Evolutionary conservation across 2,329 filamentous ascomycete genomes (phyloP).

Genomic region (Colletotrichum lentis): DNA sequence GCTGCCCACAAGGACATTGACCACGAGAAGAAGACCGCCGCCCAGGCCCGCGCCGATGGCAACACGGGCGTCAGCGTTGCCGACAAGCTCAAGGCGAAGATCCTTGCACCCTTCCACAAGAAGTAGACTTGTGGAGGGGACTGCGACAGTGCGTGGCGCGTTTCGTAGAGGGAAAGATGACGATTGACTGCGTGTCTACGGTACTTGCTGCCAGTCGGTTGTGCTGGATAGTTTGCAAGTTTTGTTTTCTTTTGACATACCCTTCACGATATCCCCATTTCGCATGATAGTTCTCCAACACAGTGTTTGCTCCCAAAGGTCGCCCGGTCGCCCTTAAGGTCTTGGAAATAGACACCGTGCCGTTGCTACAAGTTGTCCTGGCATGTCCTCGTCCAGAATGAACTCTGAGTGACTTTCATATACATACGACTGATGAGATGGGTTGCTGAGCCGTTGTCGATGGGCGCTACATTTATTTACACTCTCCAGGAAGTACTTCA

Average conservation of each 20-base stretch:
- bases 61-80: conserved; percentile 56
- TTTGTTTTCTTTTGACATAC: conserved; percentile 20
- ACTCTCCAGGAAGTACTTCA: no score
- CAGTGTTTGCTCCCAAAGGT: not conserved
- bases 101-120: conserved; percentile 58
- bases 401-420: no score
- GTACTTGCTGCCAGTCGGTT: not conserved
- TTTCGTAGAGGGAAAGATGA: not conserved
- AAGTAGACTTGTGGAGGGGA: conserved; percentile 46
- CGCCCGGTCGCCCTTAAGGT: not conserved
- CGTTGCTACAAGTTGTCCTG: not conserved
- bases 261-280: conserved; percentile 37
- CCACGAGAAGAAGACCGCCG: conserved; percentile 45
- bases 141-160: not conserved
- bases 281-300: not conserved
- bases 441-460: not conserved
- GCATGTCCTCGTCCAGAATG: not conserved
- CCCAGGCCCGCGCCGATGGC: conserved; percentile 42
- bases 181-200: not conserved
- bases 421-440: not conserved
- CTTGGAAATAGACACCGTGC: conserved; percentile 12
- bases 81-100: conserved; percentile 66
- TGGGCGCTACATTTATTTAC: no score
- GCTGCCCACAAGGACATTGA: conserved; percentile 41
- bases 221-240: conserved; percentile 4